Base-by-base conservation (phyloP, 345 rosid genomes). In the Alliaria petiolata region DNA sequence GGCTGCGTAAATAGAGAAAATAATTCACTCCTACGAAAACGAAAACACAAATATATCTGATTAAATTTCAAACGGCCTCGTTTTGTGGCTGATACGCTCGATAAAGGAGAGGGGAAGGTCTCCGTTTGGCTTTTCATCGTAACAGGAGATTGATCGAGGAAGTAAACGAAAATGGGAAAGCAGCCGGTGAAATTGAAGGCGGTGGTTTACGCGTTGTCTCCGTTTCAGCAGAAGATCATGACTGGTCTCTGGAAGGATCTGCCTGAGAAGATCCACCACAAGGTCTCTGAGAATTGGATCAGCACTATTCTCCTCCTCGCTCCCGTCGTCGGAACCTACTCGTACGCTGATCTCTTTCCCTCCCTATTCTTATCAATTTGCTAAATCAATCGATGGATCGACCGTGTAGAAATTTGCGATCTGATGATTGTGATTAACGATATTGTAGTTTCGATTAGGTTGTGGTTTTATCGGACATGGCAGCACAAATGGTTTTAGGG, bases 231-330 rank as follows among this genome's bases (percentile, higher is more conserved):
- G 80, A 88, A 87, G 85, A 68, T 82, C 8, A 87, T 88, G 95
- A 8, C 77, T 0, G 92, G 95, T 15, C 85, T 88, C 0, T 91
- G 87, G 87, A 89, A 84, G 12, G 95, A 91, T 80, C 78, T 88
- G 5, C 85, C 95, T 0, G 66, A 45, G 53, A 91, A 88, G 92
- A 81, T 91, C 77, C 81, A 78, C 40, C 97, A 91, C 82, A 91
- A 91, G 86, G 83, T 91, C 75, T 77, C 90, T 54, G 95, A 91
- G 74, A 91, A 88, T 67, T 90, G 97, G 97, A 76, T 87, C 84
- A 85, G 81, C 75, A 79, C 92, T 78, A 62, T 71, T 52, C 89
- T 89, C 74, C 86, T 91, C 36, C 83, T 91, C 56, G 54, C 71
- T 34, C 97, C 97, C 22, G 75, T 88, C 72, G 43, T 89, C 75